Conservation (phyloP, 2,329 filamentous ascomycete species). For the Clonostachys chloroleuca region DNA sequence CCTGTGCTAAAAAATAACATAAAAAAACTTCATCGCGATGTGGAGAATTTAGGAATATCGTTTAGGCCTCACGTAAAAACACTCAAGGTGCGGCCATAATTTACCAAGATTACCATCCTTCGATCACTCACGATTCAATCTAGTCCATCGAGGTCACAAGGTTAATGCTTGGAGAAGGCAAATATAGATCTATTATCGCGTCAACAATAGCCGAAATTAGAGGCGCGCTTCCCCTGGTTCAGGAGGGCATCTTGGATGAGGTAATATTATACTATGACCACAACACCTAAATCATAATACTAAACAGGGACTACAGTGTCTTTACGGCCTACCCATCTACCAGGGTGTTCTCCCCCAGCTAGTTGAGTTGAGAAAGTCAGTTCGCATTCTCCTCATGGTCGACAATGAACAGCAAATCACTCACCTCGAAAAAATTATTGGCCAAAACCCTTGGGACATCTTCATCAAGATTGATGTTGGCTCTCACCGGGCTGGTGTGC, state of each 20-base stretch:
- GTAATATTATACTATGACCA: conserved; percentile 10
- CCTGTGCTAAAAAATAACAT: conserved; percentile 29
- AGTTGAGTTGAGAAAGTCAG: conserved; percentile 13
- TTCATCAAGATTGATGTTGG: conserved; percentile 31
- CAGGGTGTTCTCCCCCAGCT: conserved; percentile 22
- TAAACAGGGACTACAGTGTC: conserved; percentile 10
- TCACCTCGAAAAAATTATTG: conserved; percentile 14
- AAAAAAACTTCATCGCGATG: conserved; percentile 26
- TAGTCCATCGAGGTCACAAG: conserved; percentile 28
- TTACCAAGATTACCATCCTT: not conserved
- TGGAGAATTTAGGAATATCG: conserved; percentile 25
- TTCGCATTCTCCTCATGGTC: conserved; percentile 28
- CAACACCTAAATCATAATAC: not conserved
- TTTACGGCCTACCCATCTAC: conserved; percentile 33
- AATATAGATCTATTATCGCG: conserved; percentile 27
- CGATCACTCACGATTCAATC: not conserved
- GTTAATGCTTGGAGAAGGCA: conserved; percentile 31
- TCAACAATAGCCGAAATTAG: conserved; percentile 34
- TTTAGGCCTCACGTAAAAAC: conserved; percentile 39
- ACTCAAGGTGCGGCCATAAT: conserved; percentile 23
- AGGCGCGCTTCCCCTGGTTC: conserved; percentile 27
- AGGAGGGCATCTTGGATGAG: conserved; percentile 32
- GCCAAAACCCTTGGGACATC: conserved; percentile 19
- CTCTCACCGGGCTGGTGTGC: conserved; percentile 23
- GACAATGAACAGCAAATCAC: conserved; percentile 25